Evolutionary conservation across 2,329 filamentous ascomycete species (phyloP).

Genomic region (Cladosporium halotolerans): DNA sequence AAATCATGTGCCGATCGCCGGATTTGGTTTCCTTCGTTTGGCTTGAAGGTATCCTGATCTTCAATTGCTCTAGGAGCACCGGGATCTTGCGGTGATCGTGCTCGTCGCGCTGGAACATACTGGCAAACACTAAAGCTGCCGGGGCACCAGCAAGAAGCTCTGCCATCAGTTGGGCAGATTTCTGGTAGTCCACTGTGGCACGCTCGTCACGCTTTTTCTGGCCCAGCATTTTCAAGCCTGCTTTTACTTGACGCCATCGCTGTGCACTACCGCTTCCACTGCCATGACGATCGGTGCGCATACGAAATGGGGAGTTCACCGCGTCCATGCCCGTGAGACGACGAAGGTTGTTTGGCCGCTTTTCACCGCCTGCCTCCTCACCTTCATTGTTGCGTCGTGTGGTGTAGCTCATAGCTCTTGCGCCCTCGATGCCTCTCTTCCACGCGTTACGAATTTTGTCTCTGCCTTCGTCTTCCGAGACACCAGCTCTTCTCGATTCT

Average conservation of each 20-base stretch:
- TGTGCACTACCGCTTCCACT: slow-evolving; percentile 54
- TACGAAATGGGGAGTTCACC: slow-evolving; percentile 35
- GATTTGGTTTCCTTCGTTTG: slow-evolving; percentile 55
- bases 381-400: slow-evolving; percentile 23
- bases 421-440: slow-evolving; percentile 42
- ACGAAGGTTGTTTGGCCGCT: slow-evolving; percentile 40
- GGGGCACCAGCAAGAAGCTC: slow-evolving; percentile 89
- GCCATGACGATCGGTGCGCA: slow-evolving; percentile 41
- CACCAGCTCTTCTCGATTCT: slow-evolving; percentile 37
- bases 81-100: slow-evolving; percentile 93
- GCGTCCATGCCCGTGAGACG: slow-evolving; percentile 42
- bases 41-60: slow-evolving; percentile 79
- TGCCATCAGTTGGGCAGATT: slow-evolving; percentile 93
- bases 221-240: slow-evolving; percentile 70
- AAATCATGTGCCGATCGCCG: slow-evolving; percentile 69
- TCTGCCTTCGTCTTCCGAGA: slow-evolving; percentile 47
- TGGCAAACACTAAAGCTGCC: slow-evolving; percentile 87
- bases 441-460: slow-evolving; percentile 43
- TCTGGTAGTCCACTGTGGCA: slow-evolving; percentile 79
- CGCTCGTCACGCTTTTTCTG: slow-evolving; percentile 82
- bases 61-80: slow-evolving; percentile 89
- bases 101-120: slow-evolving; percentile 96
- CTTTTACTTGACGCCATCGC: slow-evolving; percentile 90
- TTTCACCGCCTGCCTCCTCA: slow-evolving; percentile 30
- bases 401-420: slow-evolving; percentile 42